These are phyloP conservation scores for Chimonanthus praecox DNA, from an alignment of 164 flowering plant genomes.

Conservation along the genomic window DNA sequence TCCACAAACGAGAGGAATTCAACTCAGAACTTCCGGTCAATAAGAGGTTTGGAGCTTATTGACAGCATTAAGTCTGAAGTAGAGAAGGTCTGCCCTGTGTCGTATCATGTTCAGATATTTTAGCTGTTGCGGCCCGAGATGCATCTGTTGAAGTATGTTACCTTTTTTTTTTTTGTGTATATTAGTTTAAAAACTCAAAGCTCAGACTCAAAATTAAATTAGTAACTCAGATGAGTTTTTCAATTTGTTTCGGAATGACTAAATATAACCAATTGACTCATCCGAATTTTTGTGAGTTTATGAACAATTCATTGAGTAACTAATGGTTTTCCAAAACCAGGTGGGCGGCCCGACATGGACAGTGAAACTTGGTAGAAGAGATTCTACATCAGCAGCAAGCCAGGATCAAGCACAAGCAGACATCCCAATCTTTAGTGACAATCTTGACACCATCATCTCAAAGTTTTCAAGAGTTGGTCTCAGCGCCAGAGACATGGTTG, in stretches of 20 bases:
- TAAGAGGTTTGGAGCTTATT: slow-evolving; percentile 38
- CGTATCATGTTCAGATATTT: slow-evolving; percentile 48
- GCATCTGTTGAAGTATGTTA: slow-evolving; percentile 24
- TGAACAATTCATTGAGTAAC: no score
- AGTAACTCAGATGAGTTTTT: no score
- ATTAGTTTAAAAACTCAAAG: no score
- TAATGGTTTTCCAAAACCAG: neutral
- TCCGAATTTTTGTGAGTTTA: no score
- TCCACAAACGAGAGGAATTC: slow-evolving; percentile 13
- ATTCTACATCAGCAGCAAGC: slow-evolving; percentile 9
- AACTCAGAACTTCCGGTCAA: slow-evolving; percentile 21
- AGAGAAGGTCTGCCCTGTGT: slow-evolving; percentile 35
- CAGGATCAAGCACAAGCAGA: neutral
- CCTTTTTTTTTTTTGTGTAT: neutral
- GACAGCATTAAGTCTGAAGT: slow-evolving; percentile 29
- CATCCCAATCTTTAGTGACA: slow-evolving; percentile 2
- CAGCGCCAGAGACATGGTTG: slow-evolving; percentile 5
- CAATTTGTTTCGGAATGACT: no score
- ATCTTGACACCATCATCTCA: neutral
- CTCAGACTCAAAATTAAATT: no score
- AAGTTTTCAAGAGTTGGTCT: slow-evolving; percentile 5
- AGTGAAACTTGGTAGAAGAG: slow-evolving; percentile 23
- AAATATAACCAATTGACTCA: no score
- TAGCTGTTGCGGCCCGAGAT: slow-evolving; percentile 35
- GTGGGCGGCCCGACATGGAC: slow-evolving; percentile 7